Evolutionary conservation across 148 eudicot species (phyloP).

Genomic region (Chenopodium suecicum): DNA sequence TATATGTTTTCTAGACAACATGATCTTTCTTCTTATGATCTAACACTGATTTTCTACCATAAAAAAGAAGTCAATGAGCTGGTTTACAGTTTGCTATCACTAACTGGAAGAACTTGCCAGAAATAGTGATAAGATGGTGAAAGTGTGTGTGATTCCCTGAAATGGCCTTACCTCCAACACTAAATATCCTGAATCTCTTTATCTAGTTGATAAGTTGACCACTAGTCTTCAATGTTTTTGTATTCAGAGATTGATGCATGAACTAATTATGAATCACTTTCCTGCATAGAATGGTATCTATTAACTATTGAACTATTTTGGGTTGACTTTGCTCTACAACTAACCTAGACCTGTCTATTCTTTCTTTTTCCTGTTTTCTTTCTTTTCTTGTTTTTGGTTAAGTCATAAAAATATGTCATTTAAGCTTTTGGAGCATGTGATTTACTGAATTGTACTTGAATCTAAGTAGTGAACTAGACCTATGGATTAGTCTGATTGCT

Average conservation of each 20-base stretch:
- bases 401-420: neutral
- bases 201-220: neutral
- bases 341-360: no score
- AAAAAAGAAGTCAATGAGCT: neutral
- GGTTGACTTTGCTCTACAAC: neutral
- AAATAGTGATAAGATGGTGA: neutral
- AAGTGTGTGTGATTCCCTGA: neutral
- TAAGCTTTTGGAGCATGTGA: neutral
- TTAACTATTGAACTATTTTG: neutral
- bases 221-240: neutral
- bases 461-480: neutral
- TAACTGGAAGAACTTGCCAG: neutral
- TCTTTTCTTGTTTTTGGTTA: neutral
- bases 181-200: neutral
- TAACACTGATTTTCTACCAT: neutral
- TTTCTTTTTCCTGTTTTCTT: neutral
- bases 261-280: neutral
- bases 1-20: neutral
- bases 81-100: neutral
- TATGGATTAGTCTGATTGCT: neutral
- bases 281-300: neutral
- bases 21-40: neutral
- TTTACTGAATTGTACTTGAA: neutral
- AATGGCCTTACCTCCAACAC: neutral
- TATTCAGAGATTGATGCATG: neutral